Evolutionary conservation across 805 yeast species (phyloP).

Genomic region (Torulaspora delbrueckii): DNA sequence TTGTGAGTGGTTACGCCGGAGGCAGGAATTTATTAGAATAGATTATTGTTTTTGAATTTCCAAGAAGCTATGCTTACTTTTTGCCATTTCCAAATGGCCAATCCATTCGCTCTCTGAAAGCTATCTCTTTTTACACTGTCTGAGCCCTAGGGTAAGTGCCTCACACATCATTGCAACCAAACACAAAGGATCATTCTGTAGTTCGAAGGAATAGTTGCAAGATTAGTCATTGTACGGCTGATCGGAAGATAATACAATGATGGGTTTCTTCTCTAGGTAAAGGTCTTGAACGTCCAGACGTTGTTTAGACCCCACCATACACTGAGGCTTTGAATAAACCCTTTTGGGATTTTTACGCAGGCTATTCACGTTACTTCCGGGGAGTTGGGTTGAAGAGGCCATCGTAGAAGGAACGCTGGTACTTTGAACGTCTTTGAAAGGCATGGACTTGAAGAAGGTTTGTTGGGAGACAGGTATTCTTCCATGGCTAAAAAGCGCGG

Average conservation of each 20-base stretch:
- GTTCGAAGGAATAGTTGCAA: too few species aligned
- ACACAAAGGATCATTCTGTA: background rate
- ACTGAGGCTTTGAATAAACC: conserved; percentile 1
- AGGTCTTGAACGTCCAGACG: conserved; percentile 6
- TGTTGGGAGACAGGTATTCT: background rate
- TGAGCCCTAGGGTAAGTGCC: too few species aligned
- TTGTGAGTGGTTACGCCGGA: too few species aligned
- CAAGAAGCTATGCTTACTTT: too few species aligned
- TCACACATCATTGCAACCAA: background rate
- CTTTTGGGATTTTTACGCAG: background rate
- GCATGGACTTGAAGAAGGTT: background rate
- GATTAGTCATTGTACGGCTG: background rate
- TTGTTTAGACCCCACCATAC: conserved; percentile 5
- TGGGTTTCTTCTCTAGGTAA: background rate
- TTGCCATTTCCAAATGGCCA: too few species aligned
- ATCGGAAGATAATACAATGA: background rate
- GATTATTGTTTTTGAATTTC: too few species aligned
- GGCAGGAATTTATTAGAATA: too few species aligned
- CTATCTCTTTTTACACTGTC: too few species aligned
- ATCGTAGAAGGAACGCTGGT: background rate
- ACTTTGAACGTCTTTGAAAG: background rate
- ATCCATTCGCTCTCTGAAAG: too few species aligned
- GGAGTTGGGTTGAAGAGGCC: background rate
- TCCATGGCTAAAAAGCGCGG: background rate
- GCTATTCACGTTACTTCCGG: background rate